Conservation (phyloP, 2,329 filamentous ascomycete genomes). For the Teratosphaeria nubilosa region DNA sequence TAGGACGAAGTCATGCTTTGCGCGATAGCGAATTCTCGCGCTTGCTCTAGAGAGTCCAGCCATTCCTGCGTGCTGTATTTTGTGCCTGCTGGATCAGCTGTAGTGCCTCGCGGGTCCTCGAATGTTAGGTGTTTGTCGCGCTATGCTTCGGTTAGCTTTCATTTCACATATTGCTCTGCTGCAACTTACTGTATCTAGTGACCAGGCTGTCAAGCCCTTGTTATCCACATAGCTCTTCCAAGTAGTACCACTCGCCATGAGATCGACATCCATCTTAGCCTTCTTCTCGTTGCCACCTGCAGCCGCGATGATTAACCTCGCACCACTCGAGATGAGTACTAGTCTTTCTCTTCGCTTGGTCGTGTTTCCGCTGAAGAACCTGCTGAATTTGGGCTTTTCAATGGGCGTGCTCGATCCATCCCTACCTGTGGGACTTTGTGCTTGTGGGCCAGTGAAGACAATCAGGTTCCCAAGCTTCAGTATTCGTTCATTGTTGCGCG, state of each 20-base stretch:
- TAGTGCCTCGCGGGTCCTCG: slow-evolving; percentile 74
- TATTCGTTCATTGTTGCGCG: slow-evolving; percentile 83
- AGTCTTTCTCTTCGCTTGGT: slow-evolving; percentile 88
- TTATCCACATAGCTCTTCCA: slow-evolving; percentile 74
- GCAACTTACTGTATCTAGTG: slow-evolving; percentile 75
- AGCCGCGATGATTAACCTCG: slow-evolving; percentile 78
- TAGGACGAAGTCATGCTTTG: slow-evolving; percentile 54
- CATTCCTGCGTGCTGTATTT: slow-evolving; percentile 75
- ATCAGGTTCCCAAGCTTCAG: slow-evolving; percentile 85
- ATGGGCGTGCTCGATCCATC: slow-evolving; percentile 52
- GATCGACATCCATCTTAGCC: slow-evolving; percentile 81
- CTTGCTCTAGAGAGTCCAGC: slow-evolving; percentile 79
- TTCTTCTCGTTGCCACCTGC: slow-evolving; percentile 94
- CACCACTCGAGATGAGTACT: slow-evolving; percentile 90
- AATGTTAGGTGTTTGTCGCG: slow-evolving; percentile 85
- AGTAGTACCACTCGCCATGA: slow-evolving; percentile 61
- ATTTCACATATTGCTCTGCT: slow-evolving; percentile 8
- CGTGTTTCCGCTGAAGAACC: slow-evolving; percentile 88
- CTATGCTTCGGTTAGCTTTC: slow-evolving; percentile 37
- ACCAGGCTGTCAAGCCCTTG: slow-evolving; percentile 84
- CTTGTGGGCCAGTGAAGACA: slow-evolving; percentile 68
- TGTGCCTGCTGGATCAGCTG: slow-evolving; percentile 51
- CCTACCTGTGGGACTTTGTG: slow-evolving; percentile 49
- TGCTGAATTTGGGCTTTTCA: slow-evolving; percentile 65
- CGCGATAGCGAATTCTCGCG: slow-evolving; percentile 67